A percentile compares a stretch with the other conserved stretches of the same genome.
Evolutionary conservation across 192 early-diverging fungal genomes (phyloP).

Genomic region (Entrophospora sp.): DNA sequence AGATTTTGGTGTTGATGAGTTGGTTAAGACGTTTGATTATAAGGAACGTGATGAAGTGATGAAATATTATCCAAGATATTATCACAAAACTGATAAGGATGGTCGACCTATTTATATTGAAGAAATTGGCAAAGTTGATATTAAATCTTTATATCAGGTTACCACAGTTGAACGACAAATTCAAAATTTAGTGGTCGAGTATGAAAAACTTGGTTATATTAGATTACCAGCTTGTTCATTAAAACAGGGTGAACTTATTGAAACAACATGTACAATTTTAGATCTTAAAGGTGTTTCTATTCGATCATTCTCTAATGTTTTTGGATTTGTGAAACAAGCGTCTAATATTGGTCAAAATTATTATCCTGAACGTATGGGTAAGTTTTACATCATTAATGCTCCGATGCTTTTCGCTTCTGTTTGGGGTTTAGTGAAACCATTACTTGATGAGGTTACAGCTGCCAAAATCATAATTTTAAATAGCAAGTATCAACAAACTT

Average conservation of each 20-base stretch:
- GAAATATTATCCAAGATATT: constrained; percentile 63
- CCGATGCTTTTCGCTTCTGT: constrained; percentile 62
- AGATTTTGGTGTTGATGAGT: constrained; percentile 48
- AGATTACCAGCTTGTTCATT: constrained; percentile 60
- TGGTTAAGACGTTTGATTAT: constrained; percentile 53
- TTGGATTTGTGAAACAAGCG: constrained; percentile 54
- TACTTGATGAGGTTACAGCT: constrained; percentile 47
- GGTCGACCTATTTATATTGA: constrained; percentile 72
- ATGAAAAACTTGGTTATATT: constrained; percentile 55
- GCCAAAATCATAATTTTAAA: constrained; percentile 45
- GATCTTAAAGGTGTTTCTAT: constrained; percentile 67
- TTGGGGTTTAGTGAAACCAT: constrained; percentile 43
- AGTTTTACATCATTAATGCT: constrained; percentile 77
- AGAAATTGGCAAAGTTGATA: constrained; percentile 55
- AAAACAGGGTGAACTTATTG: constrained; percentile 43
- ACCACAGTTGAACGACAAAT: constrained; percentile 64
- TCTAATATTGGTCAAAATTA: constrained; percentile 69
- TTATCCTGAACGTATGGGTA: constrained; percentile 76
- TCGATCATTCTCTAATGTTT: constrained; percentile 52
- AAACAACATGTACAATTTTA: constrained; percentile 65
- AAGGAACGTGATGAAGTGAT: constrained; percentile 54
- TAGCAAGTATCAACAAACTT: constrained; percentile 31
- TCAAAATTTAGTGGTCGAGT: constrained; percentile 65
- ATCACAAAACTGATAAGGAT: constrained; percentile 67
- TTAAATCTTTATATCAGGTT: constrained; percentile 50